Percentiles rank a stretch among this genome's conserved stretches.
Evolutionary conservation across 305 asterid species (phyloP).

Genomic region (Rubia occidens): DNA sequence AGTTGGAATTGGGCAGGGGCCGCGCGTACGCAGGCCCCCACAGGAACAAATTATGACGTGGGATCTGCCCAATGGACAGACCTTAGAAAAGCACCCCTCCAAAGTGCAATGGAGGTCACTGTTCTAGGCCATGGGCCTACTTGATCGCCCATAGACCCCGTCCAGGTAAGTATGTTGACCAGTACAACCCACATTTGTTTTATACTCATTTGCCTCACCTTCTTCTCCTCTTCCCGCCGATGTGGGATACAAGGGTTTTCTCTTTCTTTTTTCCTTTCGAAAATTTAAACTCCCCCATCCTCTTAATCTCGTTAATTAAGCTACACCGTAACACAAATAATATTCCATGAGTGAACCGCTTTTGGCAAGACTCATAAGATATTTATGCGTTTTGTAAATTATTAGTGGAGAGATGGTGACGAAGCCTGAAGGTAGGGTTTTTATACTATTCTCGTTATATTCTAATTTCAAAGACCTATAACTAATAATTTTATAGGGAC

Average conservation of each 20-base stretch:
- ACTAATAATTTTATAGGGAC: no score
- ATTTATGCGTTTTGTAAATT: no score
- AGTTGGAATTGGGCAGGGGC: slow-evolving; percentile 16
- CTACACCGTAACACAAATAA: no score
- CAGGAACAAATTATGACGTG: slow-evolving; percentile 22
- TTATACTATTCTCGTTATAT: no score
- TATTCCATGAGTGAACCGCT: not conserved
- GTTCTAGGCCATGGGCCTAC: slow-evolving; percentile 26
- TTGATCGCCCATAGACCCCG: slow-evolving; percentile 29
- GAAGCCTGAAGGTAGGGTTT: no score
- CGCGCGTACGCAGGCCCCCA: slow-evolving; percentile 36
- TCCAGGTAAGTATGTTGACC: slow-evolving; percentile 29
- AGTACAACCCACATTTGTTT: not conserved
- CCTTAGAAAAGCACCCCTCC: slow-evolving; percentile 16
- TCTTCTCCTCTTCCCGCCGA: not conserved
- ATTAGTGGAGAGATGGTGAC: no score
- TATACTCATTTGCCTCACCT: not conserved
- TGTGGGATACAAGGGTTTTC: not conserved
- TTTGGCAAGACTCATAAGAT: no score
- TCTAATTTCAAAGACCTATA: no score
- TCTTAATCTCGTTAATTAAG: no score
- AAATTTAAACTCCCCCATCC: no score
- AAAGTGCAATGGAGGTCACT: slow-evolving; percentile 30
- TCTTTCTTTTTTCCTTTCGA: no score
- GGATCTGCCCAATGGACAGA: slow-evolving; percentile 15